Conservation (phyloP, 345 rosid species). For the Fremontodendron californicum region DNA sequence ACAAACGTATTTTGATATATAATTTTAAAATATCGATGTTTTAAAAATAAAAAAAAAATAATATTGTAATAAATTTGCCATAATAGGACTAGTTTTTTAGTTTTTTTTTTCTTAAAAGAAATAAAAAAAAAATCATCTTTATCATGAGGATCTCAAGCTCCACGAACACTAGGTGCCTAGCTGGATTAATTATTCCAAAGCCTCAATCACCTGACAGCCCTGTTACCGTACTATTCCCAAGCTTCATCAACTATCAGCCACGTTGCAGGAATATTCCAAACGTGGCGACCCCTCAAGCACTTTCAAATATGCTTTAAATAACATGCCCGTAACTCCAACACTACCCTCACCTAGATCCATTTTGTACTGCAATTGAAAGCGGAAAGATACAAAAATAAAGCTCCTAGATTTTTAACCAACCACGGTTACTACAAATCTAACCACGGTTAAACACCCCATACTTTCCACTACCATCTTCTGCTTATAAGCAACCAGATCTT, state of each 20-base stretch:
- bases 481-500: conserved; percentile 38
- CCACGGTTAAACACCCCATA: conserved; percentile 26
- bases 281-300: not conserved
- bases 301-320: not conserved
- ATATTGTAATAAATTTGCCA: too few relatives aligned
- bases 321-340: not conserved
- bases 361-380: conserved; percentile 33
- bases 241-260: not conserved
- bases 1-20: too few relatives aligned
- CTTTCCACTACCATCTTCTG: conserved; percentile 17
- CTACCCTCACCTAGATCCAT: not conserved
- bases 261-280: conserved; percentile 4
- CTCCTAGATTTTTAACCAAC: conserved; percentile 28
- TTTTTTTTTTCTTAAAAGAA: too few relatives aligned
- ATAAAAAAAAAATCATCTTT: too few relatives aligned
- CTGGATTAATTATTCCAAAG: not conserved
- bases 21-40: too few relatives aligned
- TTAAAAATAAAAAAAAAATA: too few relatives aligned
- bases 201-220: conserved; percentile 11
- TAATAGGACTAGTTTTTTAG: too few relatives aligned
- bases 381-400: not conserved
- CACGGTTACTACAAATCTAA: conserved; percentile 33
- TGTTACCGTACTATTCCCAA: conserved; percentile 3
- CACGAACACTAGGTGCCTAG: conserved; percentile 31
- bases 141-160: conserved; percentile 21